phyloP scores from a whole-genome alignment of 73 alveolate species.

The Paramecium octaurelia region DNA sequence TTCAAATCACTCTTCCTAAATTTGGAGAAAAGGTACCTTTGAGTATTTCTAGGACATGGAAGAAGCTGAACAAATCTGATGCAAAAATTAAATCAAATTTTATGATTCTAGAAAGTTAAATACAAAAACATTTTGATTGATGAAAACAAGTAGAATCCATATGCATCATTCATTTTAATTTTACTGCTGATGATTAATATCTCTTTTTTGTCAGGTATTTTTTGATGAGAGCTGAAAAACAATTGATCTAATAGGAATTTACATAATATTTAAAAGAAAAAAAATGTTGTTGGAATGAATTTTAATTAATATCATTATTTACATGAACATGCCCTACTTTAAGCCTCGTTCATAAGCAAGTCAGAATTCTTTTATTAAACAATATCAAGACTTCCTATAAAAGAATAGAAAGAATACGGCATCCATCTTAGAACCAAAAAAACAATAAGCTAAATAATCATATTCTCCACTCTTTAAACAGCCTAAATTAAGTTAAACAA shows the following conservation, averaged over 20 bases:
- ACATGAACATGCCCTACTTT: neutral
- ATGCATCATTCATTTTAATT: conserved; percentile 3
- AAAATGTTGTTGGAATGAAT: neutral
- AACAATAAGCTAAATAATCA: neutral
- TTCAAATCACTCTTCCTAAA: conserved; percentile 24
- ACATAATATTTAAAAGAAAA: conserved; percentile 23
- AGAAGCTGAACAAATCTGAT: neutral
- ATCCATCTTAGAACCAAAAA: neutral
- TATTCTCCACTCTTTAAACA: neutral
- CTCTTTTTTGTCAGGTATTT: neutral
- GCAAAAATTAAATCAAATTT: no score
- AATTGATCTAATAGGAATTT: conserved; percentile 18
- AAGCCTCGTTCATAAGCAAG: neutral
- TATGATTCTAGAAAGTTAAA: neutral
- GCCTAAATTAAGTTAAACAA: neutral
- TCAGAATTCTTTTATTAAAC: neutral
- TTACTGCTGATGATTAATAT: conserved; percentile 23
- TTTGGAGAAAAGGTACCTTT: neutral
- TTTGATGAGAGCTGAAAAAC: conserved; percentile 44
- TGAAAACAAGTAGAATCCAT: conserved; percentile 11
- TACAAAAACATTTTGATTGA: neutral
- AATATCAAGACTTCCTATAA: neutral
- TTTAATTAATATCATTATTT: neutral
- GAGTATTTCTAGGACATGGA: neutral
- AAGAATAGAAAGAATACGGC: neutral